Base-by-base conservation (phyloP, 2,329 filamentous ascomycete species). In the Fusarium sp. region DNA sequence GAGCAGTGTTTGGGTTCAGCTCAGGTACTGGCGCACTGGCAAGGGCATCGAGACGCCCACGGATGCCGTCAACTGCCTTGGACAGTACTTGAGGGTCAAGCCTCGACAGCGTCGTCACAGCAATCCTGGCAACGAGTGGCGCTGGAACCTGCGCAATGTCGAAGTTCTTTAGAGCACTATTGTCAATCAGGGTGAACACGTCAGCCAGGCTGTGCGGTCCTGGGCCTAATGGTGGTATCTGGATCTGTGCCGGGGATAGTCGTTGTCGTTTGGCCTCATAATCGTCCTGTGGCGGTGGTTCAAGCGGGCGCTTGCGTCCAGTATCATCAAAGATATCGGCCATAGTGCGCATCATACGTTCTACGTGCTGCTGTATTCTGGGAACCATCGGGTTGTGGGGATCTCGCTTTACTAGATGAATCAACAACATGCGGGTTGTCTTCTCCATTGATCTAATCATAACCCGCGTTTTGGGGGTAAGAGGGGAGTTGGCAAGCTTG, bases 391-490 rank as follows among this genome's bases (percentile, higher is more conserved):
- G 90, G 73, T 94, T 92, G 59, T 92, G 92, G 4, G 93, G 92
- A 73, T 96, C 94, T 76, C 95, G 94, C 82, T 95, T 95, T 72
- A 92, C 85, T 56, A 97, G 84, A 80, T 98, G 95, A 56, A 95
- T 87, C 42, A 98, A 85, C 49, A 99, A 83, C 72, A 94, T 90
- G 75, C 94, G 89, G 5, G 92, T 92, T 25, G 96, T 99, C 78
- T 97, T 94, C 80, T 98, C 95, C 90, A 99, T 96, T 8, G 95
- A 98, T 80, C 91, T 94, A 66, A 97, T 87, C 74, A 95, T 89
- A 64, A 99, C 91, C 74, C 92, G 94, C 52, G 89, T 88, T 77
- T 90, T 93, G 5, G 93, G 88, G 1, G 92, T 95, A 84, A 97
- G 88, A 6, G 92, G 90, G 3, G 89, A 89, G 75, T 89, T 91